Evolutionary conservation across 345 rosid species (phyloP).

Genomic region (sweet orange (Citrus sinensis)): DVS_A1.0 CM039169.1:1572001-1572500

Average conservation of each 20-base stretch:
- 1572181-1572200: constrained; percentile 44
- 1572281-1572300: constrained; percentile 17
- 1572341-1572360: constrained; percentile 10
- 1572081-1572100: too few species aligned
- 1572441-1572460: neutral
- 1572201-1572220: neutral
- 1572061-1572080: too few species aligned
- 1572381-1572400: constrained; percentile 15
- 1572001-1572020: too few species aligned
- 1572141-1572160: neutral
- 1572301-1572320: neutral
- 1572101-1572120: too few species aligned
- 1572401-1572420: constrained; percentile 12
- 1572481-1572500: neutral
- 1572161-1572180: neutral
- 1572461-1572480: neutral
- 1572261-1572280: constrained; percentile 15
- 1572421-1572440: constrained; percentile 17
- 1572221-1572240: neutral
- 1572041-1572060: too few species aligned
- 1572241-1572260: constrained; percentile 14
- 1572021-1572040: too few species aligned
- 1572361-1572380: constrained; percentile 18
- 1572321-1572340: too few species aligned
- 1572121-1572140: too few species aligned